phyloP scores from a whole-genome alignment of 495 filamentous ascomycete species.

The Achaetomiella virescens region DNA sequence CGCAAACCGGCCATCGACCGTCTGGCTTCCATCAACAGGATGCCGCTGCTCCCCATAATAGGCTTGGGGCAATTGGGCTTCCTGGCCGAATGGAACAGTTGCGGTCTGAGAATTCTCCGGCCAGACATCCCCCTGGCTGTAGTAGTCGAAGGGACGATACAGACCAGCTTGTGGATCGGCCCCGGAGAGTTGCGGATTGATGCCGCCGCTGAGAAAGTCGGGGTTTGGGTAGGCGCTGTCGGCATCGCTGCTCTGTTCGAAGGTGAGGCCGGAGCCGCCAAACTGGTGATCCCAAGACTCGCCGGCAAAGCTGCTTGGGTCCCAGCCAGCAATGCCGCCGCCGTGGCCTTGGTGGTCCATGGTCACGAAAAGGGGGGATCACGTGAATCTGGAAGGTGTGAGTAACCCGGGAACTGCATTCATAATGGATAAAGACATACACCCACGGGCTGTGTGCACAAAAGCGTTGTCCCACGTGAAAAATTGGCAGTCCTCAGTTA shows the following conservation, averaged over 20 bases:
- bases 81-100: slow-evolving; percentile 16
- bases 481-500: not conserved
- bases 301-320: slow-evolving; percentile 15
- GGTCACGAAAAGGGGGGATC: slow-evolving; percentile 17
- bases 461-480: not conserved
- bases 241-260: slow-evolving; percentile 12
- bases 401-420: slow-evolving; percentile 1
- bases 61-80: slow-evolving; percentile 9
- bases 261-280: slow-evolving; percentile 2
- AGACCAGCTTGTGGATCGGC: slow-evolving; percentile 12
- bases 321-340: slow-evolving; percentile 21
- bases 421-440: slow-evolving; percentile 7
- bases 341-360: slow-evolving; percentile 17
- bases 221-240: slow-evolving; percentile 20
- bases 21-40: slow-evolving; percentile 10
- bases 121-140: slow-evolving; percentile 19
- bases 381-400: slow-evolving; percentile 11
- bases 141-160: slow-evolving; percentile 19
- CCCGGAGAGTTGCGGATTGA: slow-evolving; percentile 21
- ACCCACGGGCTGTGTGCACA: not conserved
- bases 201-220: slow-evolving; percentile 15
- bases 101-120: slow-evolving; percentile 8
- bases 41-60: slow-evolving; percentile 19
- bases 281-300: slow-evolving; percentile 26
- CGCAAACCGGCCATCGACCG: slow-evolving; percentile 20